phyloP scores from a whole-genome alignment of 2,329 filamentous ascomycete genomes.

The Chaetomiaceae sp. region DNA sequence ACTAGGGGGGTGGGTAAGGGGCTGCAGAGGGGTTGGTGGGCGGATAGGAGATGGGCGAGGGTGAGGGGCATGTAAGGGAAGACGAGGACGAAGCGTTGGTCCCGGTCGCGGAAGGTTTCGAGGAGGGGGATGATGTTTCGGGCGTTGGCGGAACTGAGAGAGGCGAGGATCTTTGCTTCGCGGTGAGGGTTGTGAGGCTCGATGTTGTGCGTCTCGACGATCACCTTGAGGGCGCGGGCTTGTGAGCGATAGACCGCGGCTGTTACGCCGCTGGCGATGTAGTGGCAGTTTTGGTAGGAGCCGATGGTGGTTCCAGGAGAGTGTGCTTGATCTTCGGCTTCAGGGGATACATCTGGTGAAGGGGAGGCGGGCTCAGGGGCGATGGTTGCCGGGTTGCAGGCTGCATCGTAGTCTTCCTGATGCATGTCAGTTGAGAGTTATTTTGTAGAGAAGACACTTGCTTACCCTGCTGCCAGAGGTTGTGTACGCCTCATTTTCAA shows the following conservation, averaged over 20 bases:
- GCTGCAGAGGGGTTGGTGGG: conserved; percentile 34
- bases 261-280: conserved; percentile 65
- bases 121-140: conserved; percentile 56
- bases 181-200: conserved; percentile 79
- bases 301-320: conserved; percentile 47
- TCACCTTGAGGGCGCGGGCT: conserved; percentile 74
- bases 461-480: conserved; percentile 55
- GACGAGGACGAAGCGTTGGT: conserved; percentile 69
- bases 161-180: conserved; percentile 74
- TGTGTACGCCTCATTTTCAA: conserved; percentile 63
- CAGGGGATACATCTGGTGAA: background rate
- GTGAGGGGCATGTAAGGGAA: conserved; percentile 81
- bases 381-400: conserved; percentile 32
- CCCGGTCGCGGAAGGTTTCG: conserved; percentile 67
- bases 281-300: conserved; percentile 48
- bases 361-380: background rate
- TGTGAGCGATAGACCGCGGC: conserved; percentile 74
- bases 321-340: background rate
- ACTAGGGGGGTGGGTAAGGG: conserved; percentile 33
- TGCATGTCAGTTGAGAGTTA: conserved; percentile 23
- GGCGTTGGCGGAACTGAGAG: conserved; percentile 42
- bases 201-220: conserved; percentile 65
- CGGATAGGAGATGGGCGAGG: conserved; percentile 62
- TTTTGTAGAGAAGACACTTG: conserved; percentile 7
- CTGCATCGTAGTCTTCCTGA: conserved; percentile 56